Evolutionary conservation across 257 asterid genomes (phyloP), one percentile per base, ranked within the genome.

Genomic region (Prunella vulgaris): DNA sequence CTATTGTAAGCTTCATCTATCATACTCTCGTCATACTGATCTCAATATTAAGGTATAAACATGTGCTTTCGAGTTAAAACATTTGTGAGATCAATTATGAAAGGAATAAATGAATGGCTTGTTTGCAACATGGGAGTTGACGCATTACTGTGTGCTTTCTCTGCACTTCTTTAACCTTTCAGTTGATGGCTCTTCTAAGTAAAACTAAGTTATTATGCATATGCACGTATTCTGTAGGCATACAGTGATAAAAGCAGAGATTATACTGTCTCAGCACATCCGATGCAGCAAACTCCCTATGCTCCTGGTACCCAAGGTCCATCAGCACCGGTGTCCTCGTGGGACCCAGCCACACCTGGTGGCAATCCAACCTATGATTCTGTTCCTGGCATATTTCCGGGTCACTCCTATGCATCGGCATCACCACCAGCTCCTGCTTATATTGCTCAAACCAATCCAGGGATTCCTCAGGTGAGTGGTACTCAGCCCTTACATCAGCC

Each of bases 11-110:
- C 92, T 88, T 88, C 97, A 90, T 85, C 87, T 88, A 85, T 85
- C 96, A 84, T 88, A 79, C 90, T 90, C 97, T 88, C 92, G 90
- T 86, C 96, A 90, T 85, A 85, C 96, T 85, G 97, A 90, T 88
- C 96, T 90, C 92, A 88, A 78, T 82, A 83, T 88, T 44, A 89
- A 90, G 96, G 97, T 86, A 90, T 84, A 74, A 28, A 79, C 71
- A 72, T 83, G 74, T 71, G 85, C 75, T 74, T 79, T 78, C 67
- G 28, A 75, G 64, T 71, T 84, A 27, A 52, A 18, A 72, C 59
- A 37, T 74, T 75, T 74, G 28, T 58, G 76, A 66, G 66, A 62
- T 56, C 67, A 70, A 69, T 64, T 68, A 59, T 24, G 32, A 32
- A 25, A 20, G 48, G 64, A 68, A 35, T 32, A 46, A 53, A 73